These are phyloP conservation scores for bread wheat (Triticum aestivum) DNA, from an alignment of 176 grass and related monocot species.

Conservation along the genomic window DNA sequence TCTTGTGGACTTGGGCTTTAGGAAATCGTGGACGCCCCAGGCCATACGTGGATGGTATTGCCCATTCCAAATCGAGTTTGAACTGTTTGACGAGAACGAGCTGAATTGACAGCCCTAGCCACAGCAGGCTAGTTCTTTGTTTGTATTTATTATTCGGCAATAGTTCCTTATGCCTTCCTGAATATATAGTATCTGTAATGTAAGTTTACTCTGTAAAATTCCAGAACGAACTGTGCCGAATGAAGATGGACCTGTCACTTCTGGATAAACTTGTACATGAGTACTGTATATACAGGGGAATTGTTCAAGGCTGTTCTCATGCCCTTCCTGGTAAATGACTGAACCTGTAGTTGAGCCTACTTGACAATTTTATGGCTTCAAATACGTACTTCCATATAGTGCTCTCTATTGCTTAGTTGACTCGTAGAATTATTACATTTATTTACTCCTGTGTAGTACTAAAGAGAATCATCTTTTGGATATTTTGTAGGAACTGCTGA, in stretches of 20 bases:
- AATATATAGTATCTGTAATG: neutral
- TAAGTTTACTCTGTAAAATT: conserved; percentile 30
- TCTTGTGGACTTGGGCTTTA: too few relatives aligned
- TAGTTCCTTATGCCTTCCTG: conserved; percentile 18
- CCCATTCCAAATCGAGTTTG: neutral
- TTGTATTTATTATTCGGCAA: conserved; percentile 16
- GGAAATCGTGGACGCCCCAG: too few relatives aligned
- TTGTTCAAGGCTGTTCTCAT: conserved; percentile 65
- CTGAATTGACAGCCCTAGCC: neutral
- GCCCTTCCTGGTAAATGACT: conserved; percentile 56
- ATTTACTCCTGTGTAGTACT: conserved; percentile 2
- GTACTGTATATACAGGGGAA: conserved; percentile 95
- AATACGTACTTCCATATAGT: conserved; percentile 22
- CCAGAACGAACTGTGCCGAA: conserved; percentile 93
- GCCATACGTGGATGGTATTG: too few relatives aligned
- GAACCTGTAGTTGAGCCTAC: neutral
- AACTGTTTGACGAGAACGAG: too few relatives aligned
- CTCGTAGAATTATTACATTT: neutral
- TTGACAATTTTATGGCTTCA: conserved; percentile 24
- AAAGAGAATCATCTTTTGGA: conserved; percentile 25
- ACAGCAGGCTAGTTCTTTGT: neutral
- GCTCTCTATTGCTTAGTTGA: neutral
- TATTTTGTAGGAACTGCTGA: conserved; percentile 51
- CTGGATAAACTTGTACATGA: conserved; percentile 98
- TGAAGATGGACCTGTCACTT: conserved; percentile 85